A percentile compares a stretch with the other conserved stretches of the same genome.
phyloP scores from a whole-genome alignment of 2,329 filamentous ascomycete species.

The Colletotrichum shisoi region DNA sequence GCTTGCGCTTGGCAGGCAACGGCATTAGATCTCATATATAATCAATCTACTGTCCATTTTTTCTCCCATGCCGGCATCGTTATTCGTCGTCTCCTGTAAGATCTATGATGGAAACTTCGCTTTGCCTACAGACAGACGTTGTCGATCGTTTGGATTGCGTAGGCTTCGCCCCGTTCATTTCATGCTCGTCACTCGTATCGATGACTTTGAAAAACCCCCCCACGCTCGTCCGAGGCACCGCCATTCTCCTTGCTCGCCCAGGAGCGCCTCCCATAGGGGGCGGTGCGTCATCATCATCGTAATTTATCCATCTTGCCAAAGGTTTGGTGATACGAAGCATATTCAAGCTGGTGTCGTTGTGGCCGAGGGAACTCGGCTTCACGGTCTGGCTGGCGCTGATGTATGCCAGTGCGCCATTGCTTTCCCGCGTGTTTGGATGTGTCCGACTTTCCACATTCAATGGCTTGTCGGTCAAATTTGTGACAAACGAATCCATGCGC shows the following conservation, averaged over 20 bases:
- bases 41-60: neutral
- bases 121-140: slow-evolving; percentile 17
- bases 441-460: slow-evolving; percentile 5
- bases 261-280: neutral
- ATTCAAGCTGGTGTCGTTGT: neutral
- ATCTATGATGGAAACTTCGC: slow-evolving; percentile 37
- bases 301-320: neutral
- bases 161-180: slow-evolving; percentile 38
- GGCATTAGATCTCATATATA: slow-evolving; percentile 7
- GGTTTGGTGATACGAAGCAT: neutral
- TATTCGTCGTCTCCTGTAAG: slow-evolving; percentile 31
- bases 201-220: slow-evolving; percentile 53
- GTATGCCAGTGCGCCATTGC: neutral
- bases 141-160: neutral
- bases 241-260: slow-evolving; percentile 46
- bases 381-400: neutral
- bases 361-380: neutral
- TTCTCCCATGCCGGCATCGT: neutral
- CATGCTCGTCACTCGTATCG: slow-evolving; percentile 47
- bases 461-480: neutral
- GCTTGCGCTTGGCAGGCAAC: slow-evolving; percentile 3
- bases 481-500: slow-evolving; percentile 32
- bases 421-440: neutral
- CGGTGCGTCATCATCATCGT: slow-evolving; percentile 28
- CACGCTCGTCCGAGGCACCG: slow-evolving; percentile 50